Conservation (phyloP, 352 stramenopile genomes). For the Hyaloperonospora brassicae region DNA sequence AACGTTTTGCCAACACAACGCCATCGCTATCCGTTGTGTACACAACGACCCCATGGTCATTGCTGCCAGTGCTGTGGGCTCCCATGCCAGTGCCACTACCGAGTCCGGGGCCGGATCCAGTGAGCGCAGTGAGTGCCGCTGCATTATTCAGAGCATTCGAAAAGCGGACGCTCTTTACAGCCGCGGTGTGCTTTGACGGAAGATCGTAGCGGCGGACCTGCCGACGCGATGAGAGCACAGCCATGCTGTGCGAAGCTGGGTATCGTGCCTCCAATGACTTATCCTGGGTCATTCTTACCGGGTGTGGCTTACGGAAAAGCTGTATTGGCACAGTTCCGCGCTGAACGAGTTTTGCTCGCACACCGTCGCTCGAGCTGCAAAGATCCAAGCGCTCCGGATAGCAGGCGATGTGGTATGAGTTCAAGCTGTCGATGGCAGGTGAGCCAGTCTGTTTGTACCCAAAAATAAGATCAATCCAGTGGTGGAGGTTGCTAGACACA, state of each 20-base stretch:
- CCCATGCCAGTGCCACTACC: conserved; percentile 70
- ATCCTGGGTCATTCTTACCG: conserved; percentile 65
- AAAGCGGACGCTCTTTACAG: conserved; percentile 69
- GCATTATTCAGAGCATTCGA: conserved; percentile 64
- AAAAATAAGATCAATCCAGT: conserved; percentile 99
- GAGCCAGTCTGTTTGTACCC: conserved; percentile 93
- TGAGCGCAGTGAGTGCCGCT: conserved; percentile 38
- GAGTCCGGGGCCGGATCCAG: conserved; percentile 36
- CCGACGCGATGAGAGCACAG: conserved; percentile 61
- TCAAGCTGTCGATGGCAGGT: conserved; percentile 80
- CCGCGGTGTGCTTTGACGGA: conserved; percentile 55
- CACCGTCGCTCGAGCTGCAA: conserved; percentile 44
- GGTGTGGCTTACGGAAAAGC: conserved; percentile 71
- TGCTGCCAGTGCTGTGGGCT: conserved; percentile 49
- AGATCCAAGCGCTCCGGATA: conserved; percentile 74
- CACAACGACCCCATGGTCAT: conserved; percentile 57
- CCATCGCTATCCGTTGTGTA: conserved; percentile 74
- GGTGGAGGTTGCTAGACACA: conserved; percentile 94
- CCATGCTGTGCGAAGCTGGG: conserved; percentile 62
- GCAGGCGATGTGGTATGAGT: conserved; percentile 89
- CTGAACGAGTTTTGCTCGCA: conserved; percentile 54
- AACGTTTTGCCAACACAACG: conserved; percentile 69
- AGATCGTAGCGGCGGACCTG: conserved; percentile 79
- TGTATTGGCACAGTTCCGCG: conserved; percentile 70
- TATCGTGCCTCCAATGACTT: conserved; percentile 64